phyloP scores from a whole-genome alignment of 805 yeast genomes.

The Yarrowia sp. region DNA sequence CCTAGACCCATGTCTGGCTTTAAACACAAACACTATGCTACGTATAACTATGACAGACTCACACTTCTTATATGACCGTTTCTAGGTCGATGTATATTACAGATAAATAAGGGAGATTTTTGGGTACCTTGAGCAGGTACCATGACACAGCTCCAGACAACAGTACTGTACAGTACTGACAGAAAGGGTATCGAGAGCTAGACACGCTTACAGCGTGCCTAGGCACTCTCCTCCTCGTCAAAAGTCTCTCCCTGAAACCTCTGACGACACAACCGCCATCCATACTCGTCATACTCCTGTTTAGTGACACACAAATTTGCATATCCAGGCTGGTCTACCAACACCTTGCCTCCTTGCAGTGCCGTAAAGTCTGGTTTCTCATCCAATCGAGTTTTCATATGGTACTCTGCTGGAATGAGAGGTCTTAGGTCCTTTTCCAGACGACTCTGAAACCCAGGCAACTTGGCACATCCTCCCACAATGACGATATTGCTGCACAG shows the following conservation, averaged over 20 bases:
- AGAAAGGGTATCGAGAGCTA: too few relatives aligned
- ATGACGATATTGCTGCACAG: constrained; percentile 74
- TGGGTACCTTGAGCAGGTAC: too few relatives aligned
- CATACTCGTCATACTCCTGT: constrained; percentile 83
- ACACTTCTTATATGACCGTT: too few relatives aligned
- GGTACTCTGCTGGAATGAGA: constrained; percentile 37
- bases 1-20: too few relatives aligned
- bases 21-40: too few relatives aligned
- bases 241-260: constrained; percentile 43
- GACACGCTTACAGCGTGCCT: too few relatives aligned
- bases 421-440: constrained; percentile 41
- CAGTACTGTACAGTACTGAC: too few relatives aligned
- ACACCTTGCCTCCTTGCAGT: constrained; percentile 55
- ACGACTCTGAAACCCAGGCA: constrained; percentile 65
- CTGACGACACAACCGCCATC: constrained; percentile 55
- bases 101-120: neutral
- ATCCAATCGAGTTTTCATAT: constrained; percentile 36
- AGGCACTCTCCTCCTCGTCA: too few relatives aligned
- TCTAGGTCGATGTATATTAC: too few relatives aligned
- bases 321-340: constrained; percentile 40
- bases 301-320: constrained; percentile 54
- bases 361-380: constrained; percentile 46
- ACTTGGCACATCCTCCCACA: constrained; percentile 76
- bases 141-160: too few relatives aligned
- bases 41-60: too few relatives aligned